Evolutionary conservation across 805 yeast species (phyloP).

Genomic region (Scheffersomyces stipitis): DNA sequence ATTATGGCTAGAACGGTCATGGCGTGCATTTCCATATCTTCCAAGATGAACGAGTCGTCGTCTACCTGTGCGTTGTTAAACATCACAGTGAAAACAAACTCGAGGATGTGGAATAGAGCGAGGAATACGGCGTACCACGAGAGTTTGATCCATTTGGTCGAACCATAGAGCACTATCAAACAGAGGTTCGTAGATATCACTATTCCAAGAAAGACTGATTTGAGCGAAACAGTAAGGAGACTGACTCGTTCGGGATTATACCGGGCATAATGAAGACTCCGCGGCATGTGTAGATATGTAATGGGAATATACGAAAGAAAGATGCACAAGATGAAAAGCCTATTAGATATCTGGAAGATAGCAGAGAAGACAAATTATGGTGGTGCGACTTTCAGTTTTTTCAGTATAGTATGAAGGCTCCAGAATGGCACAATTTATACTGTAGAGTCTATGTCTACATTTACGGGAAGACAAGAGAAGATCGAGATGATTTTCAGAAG

Average conservation of each 20-base stretch:
- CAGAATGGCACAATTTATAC: no score
- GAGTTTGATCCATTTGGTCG: constrained; percentile 1
- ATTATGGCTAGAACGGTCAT: constrained; percentile 12
- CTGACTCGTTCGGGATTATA: constrained; percentile 29
- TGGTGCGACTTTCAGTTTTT: no score
- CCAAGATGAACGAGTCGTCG: constrained; percentile 48
- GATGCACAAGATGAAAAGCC: no score
- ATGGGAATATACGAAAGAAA: no score
- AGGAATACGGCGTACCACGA: constrained; percentile 4
- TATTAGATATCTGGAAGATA: no score
- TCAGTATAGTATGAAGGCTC: no score
- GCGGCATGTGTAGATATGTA: no score
- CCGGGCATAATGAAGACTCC: no score
- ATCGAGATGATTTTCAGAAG: no score
- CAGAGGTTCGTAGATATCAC: constrained; percentile 16
- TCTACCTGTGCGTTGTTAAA: constrained; percentile 68
- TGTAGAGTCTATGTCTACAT: no score
- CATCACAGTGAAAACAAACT: constrained; percentile 75
- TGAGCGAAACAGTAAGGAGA: constrained; percentile 28
- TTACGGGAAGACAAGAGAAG: no score
- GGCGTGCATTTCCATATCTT: constrained; percentile 20
- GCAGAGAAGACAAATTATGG: no score
- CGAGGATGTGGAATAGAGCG: constrained; percentile 74
- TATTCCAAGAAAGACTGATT: constrained; percentile 33
- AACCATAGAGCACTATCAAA: neutral